phyloP scores from a whole-genome alignment of 441 rosid genomes.

The Hura crepitans region DNA sequence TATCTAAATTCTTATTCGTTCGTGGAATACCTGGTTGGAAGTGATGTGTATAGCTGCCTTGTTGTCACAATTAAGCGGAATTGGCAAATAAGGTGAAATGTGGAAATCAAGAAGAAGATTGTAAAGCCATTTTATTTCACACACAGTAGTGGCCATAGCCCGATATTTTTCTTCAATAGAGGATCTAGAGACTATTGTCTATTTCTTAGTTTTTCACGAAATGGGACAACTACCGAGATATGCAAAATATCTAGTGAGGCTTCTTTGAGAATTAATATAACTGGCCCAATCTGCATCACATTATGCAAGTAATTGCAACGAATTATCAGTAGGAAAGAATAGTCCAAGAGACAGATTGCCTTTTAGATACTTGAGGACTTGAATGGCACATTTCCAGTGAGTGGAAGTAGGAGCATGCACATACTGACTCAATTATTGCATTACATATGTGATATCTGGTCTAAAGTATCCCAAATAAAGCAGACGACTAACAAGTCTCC shows the following conservation, averaged over 20 bases:
- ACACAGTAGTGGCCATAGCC: background rate
- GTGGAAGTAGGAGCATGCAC: background rate
- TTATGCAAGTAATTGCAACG: background rate
- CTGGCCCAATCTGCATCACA: background rate
- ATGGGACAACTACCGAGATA: background rate
- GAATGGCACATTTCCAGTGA: background rate
- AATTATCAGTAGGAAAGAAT: background rate
- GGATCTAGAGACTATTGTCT: background rate
- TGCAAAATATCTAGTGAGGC: background rate
- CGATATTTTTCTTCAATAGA: background rate
- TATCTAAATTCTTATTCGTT: too few relatives aligned
- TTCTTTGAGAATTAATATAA: background rate
- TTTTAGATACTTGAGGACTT: background rate
- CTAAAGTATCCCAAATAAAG: background rate
- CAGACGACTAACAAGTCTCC: background rate
- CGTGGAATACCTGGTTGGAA: too few relatives aligned
- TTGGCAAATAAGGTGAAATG: background rate
- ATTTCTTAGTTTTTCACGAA: too few relatives aligned
- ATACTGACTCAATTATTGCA: background rate
- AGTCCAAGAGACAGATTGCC: background rate
- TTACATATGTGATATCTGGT: background rate
- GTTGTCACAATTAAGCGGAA: background rate
- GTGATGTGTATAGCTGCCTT: too few relatives aligned
- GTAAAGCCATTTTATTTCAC: background rate
- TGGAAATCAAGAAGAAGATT: background rate